These are phyloP conservation scores for Ceratocystis destructans DNA, from an alignment of 2,329 filamentous ascomycete species.

Conservation along the genomic window DNA sequence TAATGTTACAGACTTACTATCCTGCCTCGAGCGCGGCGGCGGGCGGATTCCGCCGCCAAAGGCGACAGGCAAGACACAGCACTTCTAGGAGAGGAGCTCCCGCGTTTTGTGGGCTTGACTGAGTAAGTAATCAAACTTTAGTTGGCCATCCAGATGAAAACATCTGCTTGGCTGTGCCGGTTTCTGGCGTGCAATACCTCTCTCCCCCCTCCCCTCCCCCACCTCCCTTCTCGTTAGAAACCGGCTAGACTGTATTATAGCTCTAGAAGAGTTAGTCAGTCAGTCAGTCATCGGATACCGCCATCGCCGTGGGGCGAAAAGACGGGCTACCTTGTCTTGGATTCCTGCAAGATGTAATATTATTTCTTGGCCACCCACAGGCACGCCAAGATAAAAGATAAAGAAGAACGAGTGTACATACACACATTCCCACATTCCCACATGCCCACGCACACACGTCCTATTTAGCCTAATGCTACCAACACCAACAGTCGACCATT, in stretches of 20 bases:
- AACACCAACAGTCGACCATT: background rate
- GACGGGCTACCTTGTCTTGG: background rate
- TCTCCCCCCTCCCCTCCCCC: background rate
- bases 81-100: background rate
- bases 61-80: background rate
- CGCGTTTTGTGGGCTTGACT: background rate
- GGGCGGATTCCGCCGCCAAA: conserved; percentile 11
- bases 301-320: background rate
- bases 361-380: no score
- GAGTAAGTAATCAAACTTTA: background rate
- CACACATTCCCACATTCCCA: no score
- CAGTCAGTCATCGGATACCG: background rate
- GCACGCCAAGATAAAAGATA: background rate
- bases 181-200: background rate
- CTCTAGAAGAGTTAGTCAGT: background rate
- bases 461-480: no score
- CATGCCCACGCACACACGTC: no score
- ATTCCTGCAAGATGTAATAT: background rate
- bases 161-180: background rate
- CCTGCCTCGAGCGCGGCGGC: background rate
- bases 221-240: background rate
- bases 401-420: background rate
- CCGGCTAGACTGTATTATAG: background rate
- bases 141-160: background rate
- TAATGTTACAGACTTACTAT: background rate